Evolutionary conservation across 495 filamentous ascomycete genomes (phyloP).

Genomic region (Daldinia decipiens): DNA sequence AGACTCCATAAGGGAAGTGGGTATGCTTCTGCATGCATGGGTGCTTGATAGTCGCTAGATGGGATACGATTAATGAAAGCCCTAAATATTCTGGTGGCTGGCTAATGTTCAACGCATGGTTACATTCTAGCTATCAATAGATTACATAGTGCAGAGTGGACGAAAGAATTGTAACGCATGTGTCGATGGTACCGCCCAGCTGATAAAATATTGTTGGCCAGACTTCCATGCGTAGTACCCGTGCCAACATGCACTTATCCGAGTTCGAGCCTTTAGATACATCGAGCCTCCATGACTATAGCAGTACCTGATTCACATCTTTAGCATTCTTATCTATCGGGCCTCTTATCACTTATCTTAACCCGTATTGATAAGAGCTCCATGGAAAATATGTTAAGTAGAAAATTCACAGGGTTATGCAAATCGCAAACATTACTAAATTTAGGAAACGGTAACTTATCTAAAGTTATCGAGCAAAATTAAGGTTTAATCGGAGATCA

Average conservation of each 20-base stretch:
- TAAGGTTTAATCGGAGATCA: neutral
- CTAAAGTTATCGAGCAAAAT: neutral
- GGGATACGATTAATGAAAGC: neutral
- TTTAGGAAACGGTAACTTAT: constrained; percentile 1
- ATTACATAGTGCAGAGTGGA: neutral
- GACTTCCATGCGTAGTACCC: neutral
- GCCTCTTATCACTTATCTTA: neutral
- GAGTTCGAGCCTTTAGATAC: no score
- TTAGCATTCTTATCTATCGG: no score
- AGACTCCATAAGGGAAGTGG: no score
- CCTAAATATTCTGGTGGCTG: neutral
- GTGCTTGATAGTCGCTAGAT: no score
- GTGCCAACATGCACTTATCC: no score
- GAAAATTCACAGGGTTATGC: neutral
- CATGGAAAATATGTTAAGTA: neutral
- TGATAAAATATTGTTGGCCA: neutral
- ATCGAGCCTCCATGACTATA: no score
- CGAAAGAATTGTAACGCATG: neutral
- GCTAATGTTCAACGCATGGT: neutral
- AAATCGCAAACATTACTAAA: neutral
- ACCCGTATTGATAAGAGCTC: neutral
- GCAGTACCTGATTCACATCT: no score
- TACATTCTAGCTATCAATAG: neutral
- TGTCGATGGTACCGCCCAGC: neutral
- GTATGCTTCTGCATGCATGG: no score